Evolutionary conservation across 768 basidiomycete species (phyloP), one percentile per base, ranked within the genome.

Genomic region (Asterophora lycoperdoides): DNA sequence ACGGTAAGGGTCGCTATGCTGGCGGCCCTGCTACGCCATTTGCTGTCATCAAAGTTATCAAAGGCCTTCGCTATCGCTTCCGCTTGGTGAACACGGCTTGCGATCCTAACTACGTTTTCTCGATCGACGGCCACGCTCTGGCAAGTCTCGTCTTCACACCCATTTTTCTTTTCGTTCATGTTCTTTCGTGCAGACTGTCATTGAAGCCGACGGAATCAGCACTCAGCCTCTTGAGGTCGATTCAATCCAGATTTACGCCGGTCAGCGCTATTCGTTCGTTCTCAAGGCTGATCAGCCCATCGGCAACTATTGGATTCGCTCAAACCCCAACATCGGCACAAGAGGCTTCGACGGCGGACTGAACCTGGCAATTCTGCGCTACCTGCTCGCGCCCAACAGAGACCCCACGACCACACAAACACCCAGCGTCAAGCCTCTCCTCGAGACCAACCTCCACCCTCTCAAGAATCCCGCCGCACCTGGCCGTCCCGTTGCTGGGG

Each of bases 361-460:
- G 19, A 82, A 79, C 58, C 78, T 75, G 9, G 82, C 77, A 1
- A 78, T 81, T 39, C 61, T 80, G 7, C 71, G 75, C 10, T 81
- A 81, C 37, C 11, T 10, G 11, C 35, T 46, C 10, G 55, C 55
- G 11, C 40, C 49, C 19, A 30, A 11, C 11, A 28, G n/a, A 5
- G 51, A 52, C 9, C 78, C 79, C 1, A 62, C 58, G 2, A 65
- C 64, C 0, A 51, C 42, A 3, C 48, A 61, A 8, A 52, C 44
- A 1, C n/a, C 46, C 2, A 52, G 55, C 39, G 26, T 53, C 0
- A 58, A 59, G 5, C 60, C 65, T 7, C 54, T 75, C 23, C 26
- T 58, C 11, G 74, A 74, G 46, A 55, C 57, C 29, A 57, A 51
- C 23, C 36, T 56, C 2, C 49, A 51, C 29, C 52, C 55, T 41